Conservation (phyloP, 2,329 filamentous ascomycete genomes). For the Cyclaneusma minus region DNA sequence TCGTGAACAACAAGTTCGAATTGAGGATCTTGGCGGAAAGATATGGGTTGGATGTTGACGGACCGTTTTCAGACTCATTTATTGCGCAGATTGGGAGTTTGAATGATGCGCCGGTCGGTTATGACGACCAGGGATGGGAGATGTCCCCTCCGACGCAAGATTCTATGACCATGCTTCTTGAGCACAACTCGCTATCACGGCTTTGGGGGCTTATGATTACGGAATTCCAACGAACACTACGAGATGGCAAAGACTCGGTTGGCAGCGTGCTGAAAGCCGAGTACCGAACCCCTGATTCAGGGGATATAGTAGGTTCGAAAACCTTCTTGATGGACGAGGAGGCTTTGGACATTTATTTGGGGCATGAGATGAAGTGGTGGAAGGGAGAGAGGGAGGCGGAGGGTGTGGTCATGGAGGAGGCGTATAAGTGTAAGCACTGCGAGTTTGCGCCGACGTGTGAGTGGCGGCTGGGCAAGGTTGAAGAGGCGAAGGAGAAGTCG, state of each 20-base stretch:
- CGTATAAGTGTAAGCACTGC: conserved; percentile 75
- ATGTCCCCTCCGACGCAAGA: conserved; percentile 14
- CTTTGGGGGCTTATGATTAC: conserved; percentile 49
- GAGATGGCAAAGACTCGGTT: conserved; percentile 36
- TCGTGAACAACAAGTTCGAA: conserved; percentile 57
- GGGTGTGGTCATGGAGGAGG: conserved; percentile 71
- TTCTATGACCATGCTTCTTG: conserved; percentile 26
- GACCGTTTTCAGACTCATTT: conserved; percentile 63
- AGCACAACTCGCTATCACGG: conserved; percentile 40
- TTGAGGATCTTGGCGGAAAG: conserved; percentile 53
- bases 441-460: conserved; percentile 67
- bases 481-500: conserved; percentile 34
- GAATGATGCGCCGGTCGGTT: conserved; percentile 29
- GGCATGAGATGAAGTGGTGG: conserved; percentile 74
- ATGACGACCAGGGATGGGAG: conserved; percentile 12
- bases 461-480: conserved; percentile 60
- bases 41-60: conserved; percentile 51
- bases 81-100: conserved; percentile 57
- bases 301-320: conserved; percentile 37
- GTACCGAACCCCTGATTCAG: conserved; percentile 30
- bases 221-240: conserved; percentile 31
- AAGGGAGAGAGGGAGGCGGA: conserved; percentile 53
- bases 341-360: conserved; percentile 49
- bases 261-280: conserved; percentile 35
- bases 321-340: conserved; percentile 51